Conservation (phyloP, 75 land plant genomes). For the Sequoiadendron giganteum region DNA sequence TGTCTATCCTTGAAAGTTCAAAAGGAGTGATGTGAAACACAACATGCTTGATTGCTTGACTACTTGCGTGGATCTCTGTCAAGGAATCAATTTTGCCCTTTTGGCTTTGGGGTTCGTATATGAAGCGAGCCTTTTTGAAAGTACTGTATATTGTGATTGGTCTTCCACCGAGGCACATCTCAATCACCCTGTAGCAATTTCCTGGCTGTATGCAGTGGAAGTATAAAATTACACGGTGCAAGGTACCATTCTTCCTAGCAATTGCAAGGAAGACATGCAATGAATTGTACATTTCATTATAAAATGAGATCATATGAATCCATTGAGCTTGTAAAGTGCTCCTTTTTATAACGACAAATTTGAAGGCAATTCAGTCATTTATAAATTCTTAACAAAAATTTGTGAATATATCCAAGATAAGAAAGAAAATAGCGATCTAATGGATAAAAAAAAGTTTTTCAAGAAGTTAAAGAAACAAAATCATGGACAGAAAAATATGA, state of each 20-base stretch:
- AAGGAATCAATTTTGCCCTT: not conserved
- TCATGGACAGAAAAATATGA: not conserved
- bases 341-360: not conserved
- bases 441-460: not conserved
- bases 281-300: not conserved
- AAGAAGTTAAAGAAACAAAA: not conserved
- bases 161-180: not conserved
- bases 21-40: not conserved
- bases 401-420: not conserved
- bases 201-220: not conserved
- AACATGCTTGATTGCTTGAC: not conserved
- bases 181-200: not conserved
- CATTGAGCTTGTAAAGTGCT: not conserved
- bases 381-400: not conserved
- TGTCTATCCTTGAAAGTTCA: not conserved
- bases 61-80: not conserved
- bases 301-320: not conserved
- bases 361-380: not conserved
- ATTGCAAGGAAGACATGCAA: not conserved
- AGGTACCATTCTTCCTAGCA: not conserved
- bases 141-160: not conserved
- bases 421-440: not conserved
- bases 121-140: not conserved
- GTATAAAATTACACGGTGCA: not conserved
- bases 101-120: not conserved